Conservation (phyloP, 176 grass and related monocot species). For the Hsuehochloa calcarea region DNA sequence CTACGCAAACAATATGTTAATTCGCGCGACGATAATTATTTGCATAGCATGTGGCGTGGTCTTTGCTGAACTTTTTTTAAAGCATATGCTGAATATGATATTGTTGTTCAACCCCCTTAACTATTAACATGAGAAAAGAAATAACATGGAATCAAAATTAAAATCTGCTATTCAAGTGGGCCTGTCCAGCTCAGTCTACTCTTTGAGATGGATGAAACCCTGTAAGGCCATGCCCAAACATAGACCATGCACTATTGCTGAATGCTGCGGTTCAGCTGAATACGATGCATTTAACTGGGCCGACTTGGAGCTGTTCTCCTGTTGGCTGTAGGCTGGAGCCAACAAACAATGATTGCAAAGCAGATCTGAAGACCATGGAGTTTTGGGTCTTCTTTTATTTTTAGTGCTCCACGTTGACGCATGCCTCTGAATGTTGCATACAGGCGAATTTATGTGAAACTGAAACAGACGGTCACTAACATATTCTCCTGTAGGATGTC, state of each 20-base stretch:
- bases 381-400: neutral
- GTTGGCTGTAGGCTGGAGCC: neutral
- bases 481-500: neutral
- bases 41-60: conserved; percentile 5
- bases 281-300: conserved; percentile 12
- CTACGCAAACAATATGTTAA: neutral
- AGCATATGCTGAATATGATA: neutral
- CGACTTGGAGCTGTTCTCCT: neutral
- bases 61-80: neutral
- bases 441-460: neutral
- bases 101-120: neutral
- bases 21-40: neutral
- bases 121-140: neutral
- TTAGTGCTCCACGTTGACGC: neutral
- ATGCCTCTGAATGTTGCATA: neutral
- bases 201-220: neutral
- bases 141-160: neutral
- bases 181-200: neutral
- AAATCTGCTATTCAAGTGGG: neutral
- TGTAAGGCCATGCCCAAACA: neutral
- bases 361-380: conserved; percentile 7
- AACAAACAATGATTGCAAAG: neutral
- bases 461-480: neutral
- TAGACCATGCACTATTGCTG: neutral
- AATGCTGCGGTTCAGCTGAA: neutral